Conservation (phyloP, 768 basidiomycete species). For the Boletus subparvulus region DNA sequence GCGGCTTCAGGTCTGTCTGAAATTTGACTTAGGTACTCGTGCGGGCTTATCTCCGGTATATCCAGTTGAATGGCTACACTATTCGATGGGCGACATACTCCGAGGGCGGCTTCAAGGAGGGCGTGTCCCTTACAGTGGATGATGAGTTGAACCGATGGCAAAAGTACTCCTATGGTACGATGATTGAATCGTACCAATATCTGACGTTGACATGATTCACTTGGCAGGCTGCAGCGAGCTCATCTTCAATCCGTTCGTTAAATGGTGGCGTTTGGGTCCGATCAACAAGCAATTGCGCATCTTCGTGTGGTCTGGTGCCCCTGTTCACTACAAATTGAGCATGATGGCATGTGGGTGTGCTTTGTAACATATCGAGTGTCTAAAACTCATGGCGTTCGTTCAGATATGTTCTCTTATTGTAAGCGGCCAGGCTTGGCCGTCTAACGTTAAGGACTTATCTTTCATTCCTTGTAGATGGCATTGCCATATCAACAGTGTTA, state of each 20-base stretch:
- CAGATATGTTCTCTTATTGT: constrained; percentile 56
- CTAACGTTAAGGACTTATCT: background rate
- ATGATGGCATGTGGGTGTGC: constrained; percentile 50
- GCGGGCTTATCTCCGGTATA: background rate
- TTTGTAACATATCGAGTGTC: background rate
- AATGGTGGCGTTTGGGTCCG: constrained; percentile 79
- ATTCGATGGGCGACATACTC: constrained; percentile 80
- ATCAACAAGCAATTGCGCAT: constrained; percentile 77
- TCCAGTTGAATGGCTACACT: constrained; percentile 21
- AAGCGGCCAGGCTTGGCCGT: constrained; percentile 18
- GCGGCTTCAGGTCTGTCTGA: constrained; percentile 42
- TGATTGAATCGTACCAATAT: constrained; percentile 14
- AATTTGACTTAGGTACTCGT: background rate
- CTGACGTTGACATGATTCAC: constrained; percentile 27
- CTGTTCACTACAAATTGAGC: constrained; percentile 77
- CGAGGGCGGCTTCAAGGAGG: constrained; percentile 87
- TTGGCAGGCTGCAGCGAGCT: constrained; percentile 45
- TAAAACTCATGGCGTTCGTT: constrained; percentile 1
- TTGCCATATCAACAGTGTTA: constrained; percentile 64
- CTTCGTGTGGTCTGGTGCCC: constrained; percentile 78
- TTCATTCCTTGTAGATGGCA: constrained; percentile 38
- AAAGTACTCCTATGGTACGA: constrained; percentile 72
- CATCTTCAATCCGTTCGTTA: constrained; percentile 79
- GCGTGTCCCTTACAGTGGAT: constrained; percentile 87
- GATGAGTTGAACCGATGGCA: constrained; percentile 96